Evolutionary conservation across 805 yeast species (phyloP).

Genomic region (Starmera pachycereana): DNA sequence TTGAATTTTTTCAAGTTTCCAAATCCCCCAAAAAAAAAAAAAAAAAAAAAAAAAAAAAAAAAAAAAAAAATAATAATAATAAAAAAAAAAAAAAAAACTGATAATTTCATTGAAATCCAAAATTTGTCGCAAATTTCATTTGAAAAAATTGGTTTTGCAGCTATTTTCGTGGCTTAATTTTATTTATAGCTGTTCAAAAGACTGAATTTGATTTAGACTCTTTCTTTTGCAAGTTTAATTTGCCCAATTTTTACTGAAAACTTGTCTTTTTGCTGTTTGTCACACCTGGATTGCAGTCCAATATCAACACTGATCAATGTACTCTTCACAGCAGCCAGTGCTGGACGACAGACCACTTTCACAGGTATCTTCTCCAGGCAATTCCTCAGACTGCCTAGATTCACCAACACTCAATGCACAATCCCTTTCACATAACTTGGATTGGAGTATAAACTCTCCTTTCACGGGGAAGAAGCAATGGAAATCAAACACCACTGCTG

Average conservation of each 20-base stretch:
- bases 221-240: background rate
- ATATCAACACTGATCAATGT: background rate
- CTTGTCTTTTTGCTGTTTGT: background rate
- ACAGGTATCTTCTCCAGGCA: constrained; percentile 1
- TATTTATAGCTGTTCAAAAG: too few species aligned
- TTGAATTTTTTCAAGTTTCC: too few species aligned
- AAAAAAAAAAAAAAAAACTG: background rate
- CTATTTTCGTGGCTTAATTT: too few species aligned
- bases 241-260: background rate
- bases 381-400: background rate
- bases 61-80: background rate
- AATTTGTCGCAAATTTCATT: background rate
- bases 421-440: background rate
- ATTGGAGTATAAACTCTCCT: too few species aligned
- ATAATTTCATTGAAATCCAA: background rate
- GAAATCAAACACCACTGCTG: background rate
- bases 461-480: too few species aligned
- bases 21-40: background rate
- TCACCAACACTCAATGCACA: background rate
- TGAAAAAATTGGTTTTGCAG: too few species aligned
- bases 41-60: background rate
- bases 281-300: too few species aligned
- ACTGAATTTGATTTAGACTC: too few species aligned
- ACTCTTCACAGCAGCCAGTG: constrained; percentile 1
- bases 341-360: constrained; percentile 1